Conservation (phyloP, 164 flowering plant genomes). For the grape (Vitis vinifera) region ASM3070453v1 NC_081816.1:9372001-9372500, state of each 20-base stretch:
- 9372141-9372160: slow-evolving; percentile 62
- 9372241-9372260: neutral
- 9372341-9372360: neutral
- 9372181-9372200: neutral
- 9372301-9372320: neutral
- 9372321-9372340: neutral
- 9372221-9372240: neutral
- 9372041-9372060: slow-evolving; percentile 86
- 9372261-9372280: neutral
- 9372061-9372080: slow-evolving; percentile 84
- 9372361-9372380: no score
- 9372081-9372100: slow-evolving; percentile 87
- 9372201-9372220: neutral
- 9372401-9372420: no score
- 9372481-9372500: no score
- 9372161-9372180: neutral
- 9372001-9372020: slow-evolving; percentile 92
- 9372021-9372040: slow-evolving; percentile 99
- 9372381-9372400: no score
- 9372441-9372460: no score
- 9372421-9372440: no score
- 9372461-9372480: no score
- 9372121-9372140: slow-evolving; percentile 96
- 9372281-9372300: neutral
- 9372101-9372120: slow-evolving; percentile 99